A percentile compares a stretch with the other conserved stretches of the same genome.
Evolutionary conservation across 345 rosid species (phyloP).

Genomic region (Citrus hindsii): DNA sequence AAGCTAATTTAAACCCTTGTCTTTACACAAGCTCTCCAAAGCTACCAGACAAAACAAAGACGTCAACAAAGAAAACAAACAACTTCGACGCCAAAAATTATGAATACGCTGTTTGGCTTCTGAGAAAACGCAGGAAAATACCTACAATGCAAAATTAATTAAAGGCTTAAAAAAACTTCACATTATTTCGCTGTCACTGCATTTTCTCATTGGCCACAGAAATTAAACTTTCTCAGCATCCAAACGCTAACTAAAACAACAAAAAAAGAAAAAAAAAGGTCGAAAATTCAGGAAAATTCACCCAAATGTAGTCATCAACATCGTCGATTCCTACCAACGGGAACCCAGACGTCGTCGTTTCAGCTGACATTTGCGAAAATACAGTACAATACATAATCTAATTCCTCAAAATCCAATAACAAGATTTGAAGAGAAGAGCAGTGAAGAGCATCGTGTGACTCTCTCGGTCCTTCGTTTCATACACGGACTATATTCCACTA

Average conservation of each 20-base stretch:
- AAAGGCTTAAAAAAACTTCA: not conserved
- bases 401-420: slow-evolving; percentile 9
- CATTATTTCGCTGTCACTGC: not conserved
- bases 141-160: no score
- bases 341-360: slow-evolving; percentile 33
- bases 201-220: not conserved
- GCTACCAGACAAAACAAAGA: slow-evolving; percentile 21
- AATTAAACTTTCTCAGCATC: slow-evolving; percentile 10
- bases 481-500: slow-evolving; percentile 54
- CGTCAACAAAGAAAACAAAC: slow-evolving; percentile 17
- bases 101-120: slow-evolving; percentile 9
- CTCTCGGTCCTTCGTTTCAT: slow-evolving; percentile 12
- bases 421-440: slow-evolving; percentile 2
- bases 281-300: slow-evolving; percentile 26
- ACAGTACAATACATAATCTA: not conserved
- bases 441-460: not conserved
- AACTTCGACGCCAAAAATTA: not conserved
- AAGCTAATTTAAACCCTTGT: slow-evolving; percentile 9
- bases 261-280: not conserved
- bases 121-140: slow-evolving; percentile 14
- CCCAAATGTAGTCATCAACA: slow-evolving; percentile 62
- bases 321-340: slow-evolving; percentile 52
- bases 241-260: slow-evolving; percentile 10
- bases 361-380: slow-evolving; percentile 42
- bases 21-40: slow-evolving; percentile 2